Conservation (phyloP, 805 yeast genomes). For the Ogataea glucozyma region DNA sequence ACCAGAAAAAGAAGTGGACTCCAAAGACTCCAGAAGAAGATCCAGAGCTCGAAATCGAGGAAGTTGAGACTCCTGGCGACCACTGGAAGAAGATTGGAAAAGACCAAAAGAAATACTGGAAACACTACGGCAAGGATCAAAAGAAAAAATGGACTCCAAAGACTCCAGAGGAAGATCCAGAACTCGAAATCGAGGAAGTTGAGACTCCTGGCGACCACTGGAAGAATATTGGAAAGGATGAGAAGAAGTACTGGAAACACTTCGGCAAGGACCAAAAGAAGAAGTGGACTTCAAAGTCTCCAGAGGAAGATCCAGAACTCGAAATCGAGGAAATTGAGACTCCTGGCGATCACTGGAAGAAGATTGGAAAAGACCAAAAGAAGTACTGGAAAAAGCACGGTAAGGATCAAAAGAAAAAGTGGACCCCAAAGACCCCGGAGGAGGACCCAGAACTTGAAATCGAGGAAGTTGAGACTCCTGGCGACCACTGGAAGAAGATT, state of each 20-base stretch:
- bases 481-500: slow-evolving; percentile 20
- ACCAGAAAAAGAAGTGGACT: slow-evolving; percentile 30
- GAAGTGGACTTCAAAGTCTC: slow-evolving; percentile 29
- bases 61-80: slow-evolving; percentile 19
- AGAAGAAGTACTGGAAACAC: slow-evolving; percentile 32
- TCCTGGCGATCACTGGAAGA: slow-evolving; percentile 26
- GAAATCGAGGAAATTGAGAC: slow-evolving; percentile 13
- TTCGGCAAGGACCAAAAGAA: slow-evolving; percentile 30
- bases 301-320: slow-evolving; percentile 11
- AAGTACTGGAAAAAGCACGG: slow-evolving; percentile 30
- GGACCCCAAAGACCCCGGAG: slow-evolving; percentile 22
- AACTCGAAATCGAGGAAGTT: slow-evolving; percentile 2
- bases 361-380: slow-evolving; percentile 23
- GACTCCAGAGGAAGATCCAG: slow-evolving; percentile 22
- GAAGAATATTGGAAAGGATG: slow-evolving; percentile 24
- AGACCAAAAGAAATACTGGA: slow-evolving; percentile 28
- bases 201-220: background rate
- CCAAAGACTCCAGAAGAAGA: slow-evolving; percentile 18
- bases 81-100: slow-evolving; percentile 28
- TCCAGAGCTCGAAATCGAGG: slow-evolving; percentile 5
- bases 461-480: slow-evolving; percentile 17
- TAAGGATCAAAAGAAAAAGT: slow-evolving; percentile 29
- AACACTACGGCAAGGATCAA: slow-evolving; percentile 27
- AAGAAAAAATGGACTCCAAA: slow-evolving; percentile 29
- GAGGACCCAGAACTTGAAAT: background rate